Evolutionary conservation across 1,284 basidiomycete species (phyloP).

Genomic region (Boletellus deceptivus): DNA sequence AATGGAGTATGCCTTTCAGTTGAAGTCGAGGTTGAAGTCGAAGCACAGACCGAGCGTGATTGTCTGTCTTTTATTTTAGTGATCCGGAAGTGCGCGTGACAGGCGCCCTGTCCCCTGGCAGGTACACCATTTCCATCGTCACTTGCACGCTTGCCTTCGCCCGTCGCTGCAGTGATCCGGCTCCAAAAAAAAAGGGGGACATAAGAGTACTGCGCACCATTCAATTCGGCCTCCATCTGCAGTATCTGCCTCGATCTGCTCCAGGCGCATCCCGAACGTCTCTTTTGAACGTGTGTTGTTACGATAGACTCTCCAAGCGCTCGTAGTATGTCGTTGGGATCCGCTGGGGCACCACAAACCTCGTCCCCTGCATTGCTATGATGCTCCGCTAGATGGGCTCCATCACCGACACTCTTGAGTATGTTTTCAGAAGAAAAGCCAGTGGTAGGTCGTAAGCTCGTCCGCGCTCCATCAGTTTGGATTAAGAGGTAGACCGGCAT

Average conservation of each 20-base stretch:
- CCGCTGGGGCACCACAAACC: neutral
- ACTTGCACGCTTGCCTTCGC: neutral
- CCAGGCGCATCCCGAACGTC: conserved; percentile 25
- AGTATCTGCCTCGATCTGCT: conserved; percentile 25
- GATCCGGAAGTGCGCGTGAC: neutral
- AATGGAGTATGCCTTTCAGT: no score
- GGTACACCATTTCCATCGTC: neutral
- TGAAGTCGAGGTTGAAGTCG: no score
- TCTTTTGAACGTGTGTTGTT: conserved; percentile 24
- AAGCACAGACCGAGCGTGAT: no score
- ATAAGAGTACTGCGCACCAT: neutral
- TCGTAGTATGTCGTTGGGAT: conserved; percentile 7
- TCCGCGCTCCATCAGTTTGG: conserved; percentile 29
- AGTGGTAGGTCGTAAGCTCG: conserved; percentile 27
- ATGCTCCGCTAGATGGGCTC: neutral
- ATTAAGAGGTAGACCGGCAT: conserved; percentile 16
- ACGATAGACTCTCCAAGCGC: conserved; percentile 25
- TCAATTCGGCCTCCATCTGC: conserved; percentile 13
- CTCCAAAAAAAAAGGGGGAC: neutral
- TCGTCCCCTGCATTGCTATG: neutral
- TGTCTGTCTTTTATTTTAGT: no score
- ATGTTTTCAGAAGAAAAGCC: conserved; percentile 10
- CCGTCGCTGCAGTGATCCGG: conserved; percentile 1
- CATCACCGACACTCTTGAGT: neutral
- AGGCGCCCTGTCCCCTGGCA: neutral